phyloP scores from a whole-genome alignment of 805 yeast species.

The Zygoascus flipseniorum region DNA sequence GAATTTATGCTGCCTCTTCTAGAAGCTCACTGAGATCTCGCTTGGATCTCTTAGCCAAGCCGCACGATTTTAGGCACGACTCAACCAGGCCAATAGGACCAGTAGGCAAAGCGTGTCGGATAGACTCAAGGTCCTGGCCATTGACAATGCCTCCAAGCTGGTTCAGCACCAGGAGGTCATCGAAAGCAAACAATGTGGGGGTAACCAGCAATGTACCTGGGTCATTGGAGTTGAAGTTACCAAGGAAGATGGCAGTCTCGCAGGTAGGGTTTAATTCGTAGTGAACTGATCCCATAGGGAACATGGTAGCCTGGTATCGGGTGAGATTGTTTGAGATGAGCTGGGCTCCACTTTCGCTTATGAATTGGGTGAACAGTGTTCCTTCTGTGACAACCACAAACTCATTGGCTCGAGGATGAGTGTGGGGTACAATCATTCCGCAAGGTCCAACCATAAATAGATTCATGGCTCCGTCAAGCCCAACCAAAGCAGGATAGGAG shows the following conservation, averaged over 20 bases:
- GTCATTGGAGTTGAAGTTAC: conserved; percentile 16
- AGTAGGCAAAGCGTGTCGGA: conserved; percentile 1
- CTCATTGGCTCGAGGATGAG: conserved; percentile 15
- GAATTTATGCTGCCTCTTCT: background rate
- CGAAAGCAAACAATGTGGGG: conserved; percentile 3
- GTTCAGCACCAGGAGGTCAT: conserved; percentile 6
- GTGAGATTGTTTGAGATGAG: conserved; percentile 10
- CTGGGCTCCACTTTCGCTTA: conserved; percentile 11
- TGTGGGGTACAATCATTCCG: conserved; percentile 14
- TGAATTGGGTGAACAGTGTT: conserved; percentile 10
- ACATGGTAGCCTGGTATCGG: conserved; percentile 11
- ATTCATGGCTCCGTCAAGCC: conserved; percentile 13
- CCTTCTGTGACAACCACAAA: conserved; percentile 14
- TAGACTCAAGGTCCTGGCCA: conserved; percentile 1
- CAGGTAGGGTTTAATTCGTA: conserved; percentile 18
- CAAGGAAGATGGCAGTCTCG: conserved; percentile 8
- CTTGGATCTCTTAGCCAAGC: background rate
- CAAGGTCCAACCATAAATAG: conserved; percentile 14
- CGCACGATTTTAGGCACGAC: background rate
- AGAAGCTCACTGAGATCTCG: background rate
- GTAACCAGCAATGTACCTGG: conserved; percentile 14
- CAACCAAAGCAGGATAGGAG: conserved; percentile 6
- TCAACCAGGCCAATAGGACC: conserved; percentile 1
- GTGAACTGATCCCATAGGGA: conserved; percentile 17
- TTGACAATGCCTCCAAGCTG: conserved; percentile 6